Conservation (phyloP, 345 rosid genomes). For the Adansonia digitata region DNA sequence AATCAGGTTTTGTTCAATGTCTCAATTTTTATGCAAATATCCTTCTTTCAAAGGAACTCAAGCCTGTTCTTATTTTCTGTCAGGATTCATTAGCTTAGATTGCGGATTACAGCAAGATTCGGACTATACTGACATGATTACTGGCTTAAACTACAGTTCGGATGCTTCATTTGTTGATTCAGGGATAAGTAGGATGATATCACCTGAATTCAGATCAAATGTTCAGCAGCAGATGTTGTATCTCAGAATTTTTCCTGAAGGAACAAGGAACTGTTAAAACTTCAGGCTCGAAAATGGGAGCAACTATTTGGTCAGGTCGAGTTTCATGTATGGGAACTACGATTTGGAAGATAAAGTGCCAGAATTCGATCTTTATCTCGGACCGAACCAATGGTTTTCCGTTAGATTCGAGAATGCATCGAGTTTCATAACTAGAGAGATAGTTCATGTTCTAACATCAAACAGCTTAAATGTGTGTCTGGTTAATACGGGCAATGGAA, state of each 20-base stretch:
- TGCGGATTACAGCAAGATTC: slow-evolving; percentile 15
- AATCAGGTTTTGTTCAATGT: not conserved
- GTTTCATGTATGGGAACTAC: slow-evolving; percentile 33
- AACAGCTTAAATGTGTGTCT: slow-evolving; percentile 33
- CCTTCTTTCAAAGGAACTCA: too few relatives aligned
- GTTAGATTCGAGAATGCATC: slow-evolving; percentile 19
- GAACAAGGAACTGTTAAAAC: slow-evolving; percentile 30
- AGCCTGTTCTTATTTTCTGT: too few relatives aligned
- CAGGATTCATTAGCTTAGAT: slow-evolving; percentile 30
- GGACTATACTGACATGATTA: not conserved
- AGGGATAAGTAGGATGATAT: not conserved
- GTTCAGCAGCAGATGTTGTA: not conserved
- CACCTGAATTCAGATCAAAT: not conserved
- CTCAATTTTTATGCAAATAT: not conserved
- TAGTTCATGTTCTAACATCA: slow-evolving; percentile 28
- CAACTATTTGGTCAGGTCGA: slow-evolving; percentile 32
- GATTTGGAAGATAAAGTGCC: slow-evolving; percentile 15
- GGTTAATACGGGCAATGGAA: slow-evolving; percentile 38
- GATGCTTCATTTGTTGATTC: slow-evolving; percentile 14
- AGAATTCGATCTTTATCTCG: slow-evolving; percentile 35
- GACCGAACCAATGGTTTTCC: slow-evolving; percentile 41
- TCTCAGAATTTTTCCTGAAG: slow-evolving; percentile 27
- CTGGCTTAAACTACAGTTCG: not conserved
- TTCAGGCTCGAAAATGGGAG: slow-evolving; percentile 4
- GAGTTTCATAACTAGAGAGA: slow-evolving; percentile 3